Evolutionary conservation across 2,329 filamentous ascomycete genomes (phyloP), one percentile per base, ranked within the genome.

Genomic region (Rhynchosporium graminicola): DNA sequence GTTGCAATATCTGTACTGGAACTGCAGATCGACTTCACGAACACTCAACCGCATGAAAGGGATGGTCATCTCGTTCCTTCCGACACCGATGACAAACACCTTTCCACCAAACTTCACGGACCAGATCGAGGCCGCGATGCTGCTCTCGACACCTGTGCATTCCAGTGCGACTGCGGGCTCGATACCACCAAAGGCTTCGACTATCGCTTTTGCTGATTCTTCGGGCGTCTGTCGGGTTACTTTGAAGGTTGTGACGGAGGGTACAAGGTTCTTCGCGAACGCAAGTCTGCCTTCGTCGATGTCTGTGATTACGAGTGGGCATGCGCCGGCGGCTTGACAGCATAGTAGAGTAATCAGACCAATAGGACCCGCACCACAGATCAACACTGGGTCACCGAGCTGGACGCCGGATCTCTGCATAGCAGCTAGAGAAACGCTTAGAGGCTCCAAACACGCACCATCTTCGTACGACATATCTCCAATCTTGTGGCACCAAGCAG

Each of bases 1-100:
- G 80, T 98, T 97, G 79, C 84, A 85, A 81, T 98, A 98, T 65
- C 95, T 86, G 80, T 98, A 98, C 80, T 98, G 94, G 77, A 97
- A 95, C 79, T 96, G 91, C 64, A 98, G 81, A 77, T 98, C 94
- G 70, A 98, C 90, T 79, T 98, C 95, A 67, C 91, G 85, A 5
- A 93, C 94, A 71, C 89, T 94, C 62, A 94, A 84, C 57, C 92
- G 81, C 94, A 97, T 97, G 77, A 98, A 98, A 33, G 94, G 94
- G 67, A 98, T 89, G 77, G 86, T 92, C 81, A 98, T 95, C 81
- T 97, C 91, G 76, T 95, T 93, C 82, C 90, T 94, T 69, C 94
- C 95, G 2, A 98, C 93, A 46, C 94, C 94, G 68, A 97, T 96
- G 67, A 98, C 89, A 74, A 98, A 98, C 59, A 98, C 94, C 78